Conservation (phyloP, 2,329 filamentous ascomycete species). For the Venturia carpophila region DNA sequence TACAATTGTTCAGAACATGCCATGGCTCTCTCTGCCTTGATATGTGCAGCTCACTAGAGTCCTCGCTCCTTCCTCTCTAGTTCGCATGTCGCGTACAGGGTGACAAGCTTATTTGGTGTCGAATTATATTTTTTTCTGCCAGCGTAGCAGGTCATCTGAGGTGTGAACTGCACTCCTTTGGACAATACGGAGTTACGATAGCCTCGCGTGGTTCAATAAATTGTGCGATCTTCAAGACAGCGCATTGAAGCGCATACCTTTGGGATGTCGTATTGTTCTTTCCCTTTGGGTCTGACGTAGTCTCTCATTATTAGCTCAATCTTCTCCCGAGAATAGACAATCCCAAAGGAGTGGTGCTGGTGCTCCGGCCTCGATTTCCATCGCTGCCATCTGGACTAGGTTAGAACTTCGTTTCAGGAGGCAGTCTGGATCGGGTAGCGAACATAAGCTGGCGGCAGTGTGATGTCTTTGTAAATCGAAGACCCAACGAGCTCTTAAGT, state of each 20-base stretch:
- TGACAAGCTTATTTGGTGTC: not conserved
- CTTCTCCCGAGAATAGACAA: no score
- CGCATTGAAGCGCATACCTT: conserved; percentile 13
- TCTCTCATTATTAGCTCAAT: not conserved
- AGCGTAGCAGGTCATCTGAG: not conserved
- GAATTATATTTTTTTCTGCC: not conserved
- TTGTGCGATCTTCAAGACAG: not conserved
- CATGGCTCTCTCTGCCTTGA: conserved; percentile 14
- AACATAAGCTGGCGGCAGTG: not conserved
- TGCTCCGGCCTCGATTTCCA: no score
- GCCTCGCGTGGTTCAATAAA: not conserved
- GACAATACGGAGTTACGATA: conserved; percentile 5
- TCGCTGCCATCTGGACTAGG: no score
- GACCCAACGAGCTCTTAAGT: not conserved
- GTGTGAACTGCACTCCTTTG: not conserved
- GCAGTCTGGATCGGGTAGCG: not conserved
- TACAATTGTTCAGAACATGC: conserved; percentile 14
- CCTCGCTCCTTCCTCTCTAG: not conserved
- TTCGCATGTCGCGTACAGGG: not conserved
- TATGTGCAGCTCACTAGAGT: conserved; percentile 13
- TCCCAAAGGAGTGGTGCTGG: no score
- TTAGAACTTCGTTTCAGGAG: not conserved
- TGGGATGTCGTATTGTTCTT: conserved; percentile 10
- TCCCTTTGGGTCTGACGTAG: not conserved
- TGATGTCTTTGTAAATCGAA: not conserved